A percentile compares a stretch with the other conserved stretches of the same genome.
Evolutionary conservation across 2,329 filamentous ascomycete species (phyloP).

Genomic region (Diaporthe destruens): DNA sequence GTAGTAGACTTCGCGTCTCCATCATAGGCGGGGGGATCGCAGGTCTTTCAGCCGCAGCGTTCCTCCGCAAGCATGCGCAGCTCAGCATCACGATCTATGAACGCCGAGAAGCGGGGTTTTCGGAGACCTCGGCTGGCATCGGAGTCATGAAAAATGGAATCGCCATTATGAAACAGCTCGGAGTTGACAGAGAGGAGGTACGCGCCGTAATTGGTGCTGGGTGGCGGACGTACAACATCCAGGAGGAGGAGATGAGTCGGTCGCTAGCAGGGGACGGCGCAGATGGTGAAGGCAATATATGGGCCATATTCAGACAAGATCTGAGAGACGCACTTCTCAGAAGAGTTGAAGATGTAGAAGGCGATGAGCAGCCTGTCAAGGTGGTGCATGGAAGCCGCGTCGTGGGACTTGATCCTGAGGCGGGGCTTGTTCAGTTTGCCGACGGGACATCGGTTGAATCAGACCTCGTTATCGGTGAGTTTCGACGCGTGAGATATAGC

Average conservation of each 20-base stretch:
- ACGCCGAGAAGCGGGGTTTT: not conserved
- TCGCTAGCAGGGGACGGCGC: not conserved
- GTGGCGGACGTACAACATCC: not conserved
- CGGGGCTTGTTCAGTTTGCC: not conserved
- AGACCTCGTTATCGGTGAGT: constrained; percentile 10
- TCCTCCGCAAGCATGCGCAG: constrained; percentile 16
- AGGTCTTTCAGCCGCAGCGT: constrained; percentile 2
- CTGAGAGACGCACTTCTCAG: constrained; percentile 6
- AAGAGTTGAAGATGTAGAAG: not conserved
- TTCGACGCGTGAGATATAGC: not conserved
- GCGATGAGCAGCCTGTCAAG: not conserved
- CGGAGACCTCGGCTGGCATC: not conserved
- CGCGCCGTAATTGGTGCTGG: not conserved
- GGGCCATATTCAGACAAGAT: constrained; percentile 13
- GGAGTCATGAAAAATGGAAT: not conserved
- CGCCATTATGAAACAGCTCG: not conserved
- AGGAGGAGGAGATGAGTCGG: not conserved
- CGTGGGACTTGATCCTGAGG: constrained; percentile 7
- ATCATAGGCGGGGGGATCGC: constrained; percentile 11
- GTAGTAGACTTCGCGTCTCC: not conserved
- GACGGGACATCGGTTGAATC: constrained; percentile 1
- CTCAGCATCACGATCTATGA: not conserved
- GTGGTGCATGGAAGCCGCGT: not conserved
- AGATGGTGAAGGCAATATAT: not conserved
- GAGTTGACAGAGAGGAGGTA: not conserved